Conservation (phyloP, 2,329 filamentous ascomycete species). For the Colletotrichum shisoi region DNA sequence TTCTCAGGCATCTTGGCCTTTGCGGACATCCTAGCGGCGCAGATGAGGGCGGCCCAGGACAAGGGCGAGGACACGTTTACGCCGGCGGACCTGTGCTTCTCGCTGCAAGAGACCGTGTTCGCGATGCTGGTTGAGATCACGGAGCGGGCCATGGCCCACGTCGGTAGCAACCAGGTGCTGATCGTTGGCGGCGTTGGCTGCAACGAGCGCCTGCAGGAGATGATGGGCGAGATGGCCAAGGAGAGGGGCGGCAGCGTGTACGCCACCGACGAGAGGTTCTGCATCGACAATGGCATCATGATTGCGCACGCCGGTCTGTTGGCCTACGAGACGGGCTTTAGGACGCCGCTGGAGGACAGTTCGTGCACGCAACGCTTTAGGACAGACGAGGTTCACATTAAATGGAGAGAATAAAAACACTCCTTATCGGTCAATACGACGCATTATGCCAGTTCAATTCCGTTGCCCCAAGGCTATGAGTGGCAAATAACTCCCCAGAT, state of each 20-base stretch:
- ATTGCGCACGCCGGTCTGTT: slow-evolving; percentile 94
- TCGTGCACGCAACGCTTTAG: slow-evolving; percentile 85
- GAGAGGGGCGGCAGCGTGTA: slow-evolving; percentile 90
- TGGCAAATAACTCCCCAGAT: not conserved
- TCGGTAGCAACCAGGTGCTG: slow-evolving; percentile 86
- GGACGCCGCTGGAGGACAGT: slow-evolving; percentile 78
- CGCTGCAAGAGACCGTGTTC: slow-evolving; percentile 91
- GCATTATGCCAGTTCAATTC: slow-evolving; percentile 19
- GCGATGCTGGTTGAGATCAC: slow-evolving; percentile 99
- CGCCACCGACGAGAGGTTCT: slow-evolving; percentile 96
- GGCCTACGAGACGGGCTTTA: slow-evolving; percentile 82
- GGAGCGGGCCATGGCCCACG: slow-evolving; percentile 97
- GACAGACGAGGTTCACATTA: slow-evolving; percentile 81
- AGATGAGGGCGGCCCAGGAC: slow-evolving; percentile 61
- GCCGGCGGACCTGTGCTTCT: slow-evolving; percentile 88
- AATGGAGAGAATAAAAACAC: slow-evolving; percentile 72
- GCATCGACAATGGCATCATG: slow-evolving; percentile 99
- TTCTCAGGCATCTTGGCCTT: slow-evolving; percentile 91
- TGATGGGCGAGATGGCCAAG: slow-evolving; percentile 96
- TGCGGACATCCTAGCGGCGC: slow-evolving; percentile 79
- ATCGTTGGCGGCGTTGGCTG: slow-evolving; percentile 96
- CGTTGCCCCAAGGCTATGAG: not conserved
- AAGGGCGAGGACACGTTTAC: slow-evolving; percentile 70
- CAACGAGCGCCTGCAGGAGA: slow-evolving; percentile 92
- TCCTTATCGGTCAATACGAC: slow-evolving; percentile 11